A percentile compares a stretch with the other conserved stretches of the same genome.
Conservation (phyloP, 2,329 filamentous ascomycete genomes). For the Bipolaris gigantea region DNA sequence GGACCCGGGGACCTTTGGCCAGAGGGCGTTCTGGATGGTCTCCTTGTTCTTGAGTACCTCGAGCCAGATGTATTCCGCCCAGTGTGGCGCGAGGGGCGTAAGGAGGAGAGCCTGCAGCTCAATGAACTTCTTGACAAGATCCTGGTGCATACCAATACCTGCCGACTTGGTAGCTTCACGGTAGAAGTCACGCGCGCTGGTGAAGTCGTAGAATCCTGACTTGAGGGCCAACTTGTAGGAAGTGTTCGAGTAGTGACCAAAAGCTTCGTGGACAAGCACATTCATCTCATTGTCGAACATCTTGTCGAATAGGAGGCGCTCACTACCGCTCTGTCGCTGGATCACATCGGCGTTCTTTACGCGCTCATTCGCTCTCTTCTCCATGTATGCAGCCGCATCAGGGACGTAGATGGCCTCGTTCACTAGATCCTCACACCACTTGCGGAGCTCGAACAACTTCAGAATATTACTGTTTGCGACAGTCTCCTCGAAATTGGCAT, state of each 20-base stretch:
- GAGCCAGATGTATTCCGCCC: constrained; percentile 91
- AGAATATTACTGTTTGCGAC: constrained; percentile 92
- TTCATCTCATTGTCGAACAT: constrained; percentile 96
- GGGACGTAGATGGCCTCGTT: constrained; percentile 59
- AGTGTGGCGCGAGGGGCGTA: constrained; percentile 85
- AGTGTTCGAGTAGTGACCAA: constrained; percentile 68
- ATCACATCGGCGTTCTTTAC: constrained; percentile 58
- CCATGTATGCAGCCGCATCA: constrained; percentile 47
- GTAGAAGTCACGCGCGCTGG: constrained; percentile 85
- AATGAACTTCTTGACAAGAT: constrained; percentile 77
- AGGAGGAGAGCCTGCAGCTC: constrained; percentile 84
- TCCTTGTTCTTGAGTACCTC: constrained; percentile 78
- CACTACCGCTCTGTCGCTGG: constrained; percentile 68
- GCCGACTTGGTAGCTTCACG: constrained; percentile 77
- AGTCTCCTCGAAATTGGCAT: constrained; percentile 96
- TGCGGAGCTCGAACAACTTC: constrained; percentile 77
- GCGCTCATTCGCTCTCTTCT: constrained; percentile 48
- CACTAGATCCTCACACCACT: constrained; percentile 88
- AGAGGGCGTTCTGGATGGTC: constrained; percentile 78
- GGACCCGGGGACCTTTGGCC: constrained; percentile 68
- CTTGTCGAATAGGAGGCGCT: constrained; percentile 77
- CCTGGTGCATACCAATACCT: constrained; percentile 83
- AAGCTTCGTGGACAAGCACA: constrained; percentile 74
- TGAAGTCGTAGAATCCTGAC: constrained; percentile 84
- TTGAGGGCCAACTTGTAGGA: constrained; percentile 48